Evolutionary conservation across 345 rosid species (phyloP).

Genomic region (Eucalyptus sideroxylon): DNA sequence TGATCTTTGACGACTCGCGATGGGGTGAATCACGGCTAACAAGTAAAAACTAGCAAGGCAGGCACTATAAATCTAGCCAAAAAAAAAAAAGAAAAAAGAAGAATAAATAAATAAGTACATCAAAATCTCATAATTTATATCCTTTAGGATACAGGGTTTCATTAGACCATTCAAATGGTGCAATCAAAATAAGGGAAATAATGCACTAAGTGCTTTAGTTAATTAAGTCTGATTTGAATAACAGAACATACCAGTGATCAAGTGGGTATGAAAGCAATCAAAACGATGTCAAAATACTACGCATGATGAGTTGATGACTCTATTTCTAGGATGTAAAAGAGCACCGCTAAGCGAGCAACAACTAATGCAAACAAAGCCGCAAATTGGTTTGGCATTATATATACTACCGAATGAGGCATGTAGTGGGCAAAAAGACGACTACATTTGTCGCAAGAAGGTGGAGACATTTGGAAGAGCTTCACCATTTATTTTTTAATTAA

Average conservation of each 20-base stretch:
- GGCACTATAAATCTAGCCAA: background rate
- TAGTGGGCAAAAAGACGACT: background rate
- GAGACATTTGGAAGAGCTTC: background rate
- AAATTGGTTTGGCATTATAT: background rate
- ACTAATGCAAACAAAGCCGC: background rate
- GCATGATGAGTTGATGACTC: background rate
- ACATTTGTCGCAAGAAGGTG: background rate
- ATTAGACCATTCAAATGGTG: background rate
- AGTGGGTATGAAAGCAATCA: background rate
- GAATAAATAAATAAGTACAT: background rate
- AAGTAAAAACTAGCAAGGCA: background rate
- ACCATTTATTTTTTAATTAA: background rate
- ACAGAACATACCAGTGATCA: background rate
- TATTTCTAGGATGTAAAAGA: background rate
- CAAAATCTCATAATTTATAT: background rate
- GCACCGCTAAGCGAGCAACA: background rate
- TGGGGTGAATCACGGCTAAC: background rate
- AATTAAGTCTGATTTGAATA: background rate
- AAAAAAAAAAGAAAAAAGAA: background rate
- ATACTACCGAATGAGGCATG: background rate
- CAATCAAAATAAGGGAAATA: background rate
- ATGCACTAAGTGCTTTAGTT: background rate
- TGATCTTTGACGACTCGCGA: background rate
- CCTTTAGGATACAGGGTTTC: fast-evolving
- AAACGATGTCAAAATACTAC: background rate